Conservation (phyloP, 768 basidiomycete genomes). For the Pulveroboletus frians region DNA sequence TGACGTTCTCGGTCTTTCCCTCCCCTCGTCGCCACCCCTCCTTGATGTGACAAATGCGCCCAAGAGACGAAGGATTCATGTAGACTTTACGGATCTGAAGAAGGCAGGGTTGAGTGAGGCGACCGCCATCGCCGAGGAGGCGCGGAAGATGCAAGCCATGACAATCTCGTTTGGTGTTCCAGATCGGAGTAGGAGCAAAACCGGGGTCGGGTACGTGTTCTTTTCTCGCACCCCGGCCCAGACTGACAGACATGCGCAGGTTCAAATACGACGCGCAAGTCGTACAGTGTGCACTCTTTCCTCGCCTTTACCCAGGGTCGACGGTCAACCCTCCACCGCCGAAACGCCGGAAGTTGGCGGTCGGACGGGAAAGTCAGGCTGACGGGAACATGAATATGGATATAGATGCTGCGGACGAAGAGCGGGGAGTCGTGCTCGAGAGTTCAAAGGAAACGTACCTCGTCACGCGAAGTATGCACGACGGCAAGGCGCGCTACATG, state of each 20-base stretch:
- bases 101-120: conserved; percentile 21
- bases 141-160: conserved; percentile 38
- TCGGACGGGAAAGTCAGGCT: conserved; percentile 2
- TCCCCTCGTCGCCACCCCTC: conserved; percentile 26
- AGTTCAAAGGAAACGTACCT: conserved; percentile 21
- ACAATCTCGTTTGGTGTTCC: conserved; percentile 46
- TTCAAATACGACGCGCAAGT: conserved; percentile 49
- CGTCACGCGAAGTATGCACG: conserved; percentile 9
- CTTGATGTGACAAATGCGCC: conserved; percentile 33
- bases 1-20: conserved; percentile 35
- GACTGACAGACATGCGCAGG: conserved; percentile 25
- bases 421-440: conserved; percentile 23
- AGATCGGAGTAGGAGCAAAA: conserved; percentile 27
- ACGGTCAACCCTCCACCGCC: conserved; percentile 11
- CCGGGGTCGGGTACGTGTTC: conserved; percentile 41
- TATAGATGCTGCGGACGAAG: conserved; percentile 10
- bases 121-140: conserved; percentile 33
- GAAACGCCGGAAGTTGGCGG: conserved; percentile 27
- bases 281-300: conserved; percentile 43
- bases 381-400: conserved; percentile 8
- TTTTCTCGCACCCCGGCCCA: not conserved
- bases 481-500: conserved; percentile 14
- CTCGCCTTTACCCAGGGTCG: conserved; percentile 23
- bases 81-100: conserved; percentile 21
- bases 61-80: conserved; percentile 24